Evolutionary conservation across 352 stramenopile species (phyloP).

Genomic region (Vaucheria bursata): DNA sequence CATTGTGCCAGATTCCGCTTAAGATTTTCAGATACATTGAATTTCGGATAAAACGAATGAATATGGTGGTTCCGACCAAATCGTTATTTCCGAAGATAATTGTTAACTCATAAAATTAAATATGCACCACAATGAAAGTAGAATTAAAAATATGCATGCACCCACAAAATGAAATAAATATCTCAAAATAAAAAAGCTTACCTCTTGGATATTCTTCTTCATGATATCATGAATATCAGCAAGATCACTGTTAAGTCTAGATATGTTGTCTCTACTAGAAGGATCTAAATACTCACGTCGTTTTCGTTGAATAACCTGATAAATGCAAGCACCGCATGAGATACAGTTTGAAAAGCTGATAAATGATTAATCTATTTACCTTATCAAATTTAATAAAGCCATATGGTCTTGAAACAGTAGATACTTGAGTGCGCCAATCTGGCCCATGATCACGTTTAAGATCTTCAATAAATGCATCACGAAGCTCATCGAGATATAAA

Average conservation of each 20-base stretch:
- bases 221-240: constrained; percentile 98
- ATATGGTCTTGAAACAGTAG: constrained; percentile 90
- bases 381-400: constrained; percentile 95
- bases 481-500: constrained; percentile 91
- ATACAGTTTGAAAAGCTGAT: too few relatives aligned
- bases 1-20: too few relatives aligned
- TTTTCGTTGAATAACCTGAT: constrained; percentile 90
- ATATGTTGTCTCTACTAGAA: constrained; percentile 85
- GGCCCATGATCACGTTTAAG: constrained; percentile 78
- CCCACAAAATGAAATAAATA: too few relatives aligned
- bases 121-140: too few relatives aligned
- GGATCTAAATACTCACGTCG: constrained; percentile 93
- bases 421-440: constrained; percentile 62
- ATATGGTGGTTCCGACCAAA: too few relatives aligned
- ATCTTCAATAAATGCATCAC: constrained; percentile 83
- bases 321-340: too few relatives aligned
- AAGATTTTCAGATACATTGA: too few relatives aligned
- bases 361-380: constrained; percentile 29
- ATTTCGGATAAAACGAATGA: too few relatives aligned
- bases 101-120: too few relatives aligned
- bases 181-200: too few relatives aligned
- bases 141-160: too few relatives aligned
- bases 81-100: too few relatives aligned
- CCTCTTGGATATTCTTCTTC: constrained; percentile 93
- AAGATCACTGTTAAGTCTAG: constrained; percentile 90